phyloP scores from a whole-genome alignment of 2,329 filamentous ascomycete species.

The Fusarium sp. region DNA sequence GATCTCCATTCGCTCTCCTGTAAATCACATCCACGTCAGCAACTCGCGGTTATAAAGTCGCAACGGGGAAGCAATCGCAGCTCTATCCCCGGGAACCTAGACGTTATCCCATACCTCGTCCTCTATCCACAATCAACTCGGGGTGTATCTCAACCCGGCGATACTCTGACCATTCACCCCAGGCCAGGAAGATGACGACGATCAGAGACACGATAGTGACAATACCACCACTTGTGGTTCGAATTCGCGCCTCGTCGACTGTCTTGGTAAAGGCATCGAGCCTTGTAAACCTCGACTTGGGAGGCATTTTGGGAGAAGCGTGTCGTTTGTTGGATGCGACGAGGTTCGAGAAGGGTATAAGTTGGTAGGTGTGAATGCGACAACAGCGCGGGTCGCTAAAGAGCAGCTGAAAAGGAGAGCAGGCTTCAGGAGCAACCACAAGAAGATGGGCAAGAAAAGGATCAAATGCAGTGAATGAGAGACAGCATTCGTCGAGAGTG shows the following conservation, averaged over 20 bases:
- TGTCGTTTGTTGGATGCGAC: constrained; percentile 10
- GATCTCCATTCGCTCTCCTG: constrained; percentile 98
- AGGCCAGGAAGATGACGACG: constrained; percentile 87
- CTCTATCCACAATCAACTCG: constrained; percentile 96
- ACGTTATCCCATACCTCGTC: constrained; percentile 73
- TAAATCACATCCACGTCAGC: constrained; percentile 37
- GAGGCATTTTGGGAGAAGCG: constrained; percentile 71
- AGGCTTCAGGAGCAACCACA: not conserved
- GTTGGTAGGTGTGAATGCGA: constrained; percentile 14
- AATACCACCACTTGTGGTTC: constrained; percentile 94
- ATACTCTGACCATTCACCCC: constrained; percentile 98
- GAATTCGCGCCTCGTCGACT: constrained; percentile 95
- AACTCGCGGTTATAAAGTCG: not conserved
- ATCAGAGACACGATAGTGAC: constrained; percentile 93
- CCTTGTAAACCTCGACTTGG: constrained; percentile 94
- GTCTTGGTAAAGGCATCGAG: constrained; percentile 99
- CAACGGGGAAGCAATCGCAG: not conserved
- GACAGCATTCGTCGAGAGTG: constrained; percentile 30
- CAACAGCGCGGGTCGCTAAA: constrained; percentile 18
- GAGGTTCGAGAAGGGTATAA: constrained; percentile 18
- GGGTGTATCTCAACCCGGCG: constrained; percentile 86
- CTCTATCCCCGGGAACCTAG: not conserved
- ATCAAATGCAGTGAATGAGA: constrained; percentile 32
- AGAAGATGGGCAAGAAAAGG: constrained; percentile 8
- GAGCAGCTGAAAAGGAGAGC: constrained; percentile 35